Evolutionary conservation across 129 eudicot species (phyloP), one percentile per base, ranked within the genome.

Genomic region (Lonicera japonica): DNA sequence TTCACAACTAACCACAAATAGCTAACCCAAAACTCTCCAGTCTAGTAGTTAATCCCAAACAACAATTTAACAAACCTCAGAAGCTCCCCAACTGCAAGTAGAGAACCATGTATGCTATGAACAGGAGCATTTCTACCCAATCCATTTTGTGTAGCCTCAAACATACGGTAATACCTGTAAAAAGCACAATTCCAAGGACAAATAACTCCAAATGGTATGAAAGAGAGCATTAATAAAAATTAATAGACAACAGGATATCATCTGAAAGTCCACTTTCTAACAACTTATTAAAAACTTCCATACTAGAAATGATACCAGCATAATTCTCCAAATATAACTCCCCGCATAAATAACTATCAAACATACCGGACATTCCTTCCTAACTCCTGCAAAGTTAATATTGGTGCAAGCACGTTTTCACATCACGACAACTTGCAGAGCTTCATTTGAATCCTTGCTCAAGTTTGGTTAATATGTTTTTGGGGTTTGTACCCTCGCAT

Each of bases 61-160:
- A 54, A 47, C 56, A 63, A 67, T 50, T 63, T 51, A 59, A 77
- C 97, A 72, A 70, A 91, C 98, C 98, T 91, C 64, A 91, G 76
- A 67, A 91, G 87, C 78, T 91, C 98, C 73, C 98, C 98, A 63
- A 91, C 96, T 20, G 98, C 98, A 70, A 91, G 98, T 50, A 91
- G 85, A 73, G 98, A 91, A 61, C 98, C 98, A 72, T 91, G 98
- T 73, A 91, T 87, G 75, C 98, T 87, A 65, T 91, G 96, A 63
- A 91, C 79, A 60, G 98, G 90, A 69, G 98, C 98, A 80, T 87
- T 87, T 79, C 72, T 91, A 29, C 98, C 96, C 85, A 91, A 64
- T 41, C 98, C 98, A 63, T 91, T 96, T 73, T 91, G 98, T 63
- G 98, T 82, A 43, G 96, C 98, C 88, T 91, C 98, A 82, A 91